These are phyloP conservation scores for Ophiosphaerella narmari DNA, from an alignment of 2,329 filamentous ascomycete species.

Conservation along the genomic window DNA sequence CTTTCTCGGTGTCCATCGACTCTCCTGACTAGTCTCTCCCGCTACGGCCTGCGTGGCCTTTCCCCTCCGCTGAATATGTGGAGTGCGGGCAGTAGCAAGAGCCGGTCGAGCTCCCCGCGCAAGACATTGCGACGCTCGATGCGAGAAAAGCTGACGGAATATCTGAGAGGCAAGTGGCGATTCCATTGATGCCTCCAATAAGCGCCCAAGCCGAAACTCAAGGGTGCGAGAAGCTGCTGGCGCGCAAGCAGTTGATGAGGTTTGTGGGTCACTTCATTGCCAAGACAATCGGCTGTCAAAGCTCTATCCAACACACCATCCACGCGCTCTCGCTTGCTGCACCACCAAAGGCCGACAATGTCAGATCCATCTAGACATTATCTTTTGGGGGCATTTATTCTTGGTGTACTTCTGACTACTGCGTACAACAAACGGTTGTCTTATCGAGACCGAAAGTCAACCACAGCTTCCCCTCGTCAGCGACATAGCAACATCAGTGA, in stretches of 20 bases:
- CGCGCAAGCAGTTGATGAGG: slow-evolving; percentile 30
- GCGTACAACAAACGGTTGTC: slow-evolving; percentile 18
- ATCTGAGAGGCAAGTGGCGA: slow-evolving; percentile 76
- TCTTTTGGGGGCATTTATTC: slow-evolving; percentile 72
- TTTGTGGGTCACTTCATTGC: slow-evolving; percentile 27
- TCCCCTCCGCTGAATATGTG: slow-evolving; percentile 35
- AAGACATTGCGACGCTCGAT: slow-evolving; percentile 61
- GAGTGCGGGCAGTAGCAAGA: slow-evolving; percentile 45
- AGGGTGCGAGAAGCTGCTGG: slow-evolving; percentile 17
- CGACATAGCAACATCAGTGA: slow-evolving; percentile 30
- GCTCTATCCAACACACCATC: slow-evolving; percentile 21
- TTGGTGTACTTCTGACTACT: slow-evolving; percentile 71
- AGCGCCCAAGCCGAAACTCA: slow-evolving; percentile 12
- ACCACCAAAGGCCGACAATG: slow-evolving; percentile 26
- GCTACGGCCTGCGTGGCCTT: slow-evolving; percentile 34
- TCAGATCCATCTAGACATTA: slow-evolving; percentile 57
- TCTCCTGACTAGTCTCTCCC: slow-evolving; percentile 59
- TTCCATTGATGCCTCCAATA: slow-evolving; percentile 67
- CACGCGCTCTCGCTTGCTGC: neutral
- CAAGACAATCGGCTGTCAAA: slow-evolving; percentile 30
- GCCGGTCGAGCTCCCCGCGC: slow-evolving; percentile 53
- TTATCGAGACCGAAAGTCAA: slow-evolving; percentile 23
- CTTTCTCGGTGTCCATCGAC: slow-evolving; percentile 83
- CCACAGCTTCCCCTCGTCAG: slow-evolving; percentile 15
- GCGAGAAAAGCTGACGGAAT: slow-evolving; percentile 83